Conservation (phyloP, 257 asterid genomes). For the Gentiana macrophylla region DNA sequence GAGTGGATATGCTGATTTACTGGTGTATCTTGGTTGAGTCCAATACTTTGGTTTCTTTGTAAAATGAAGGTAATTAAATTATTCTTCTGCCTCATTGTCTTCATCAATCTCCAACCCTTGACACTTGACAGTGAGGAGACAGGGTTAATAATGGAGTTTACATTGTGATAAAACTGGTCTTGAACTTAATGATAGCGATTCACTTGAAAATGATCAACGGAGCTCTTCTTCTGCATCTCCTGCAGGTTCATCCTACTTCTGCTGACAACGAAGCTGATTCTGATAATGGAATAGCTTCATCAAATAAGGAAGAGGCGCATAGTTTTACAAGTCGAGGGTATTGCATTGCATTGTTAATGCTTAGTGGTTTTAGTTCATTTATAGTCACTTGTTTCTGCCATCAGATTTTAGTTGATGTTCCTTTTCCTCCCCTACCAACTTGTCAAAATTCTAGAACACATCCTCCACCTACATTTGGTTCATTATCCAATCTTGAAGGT, state of each 20-base stretch:
- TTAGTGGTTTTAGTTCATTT: neutral
- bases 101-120: too few relatives aligned
- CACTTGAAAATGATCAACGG: too few relatives aligned
- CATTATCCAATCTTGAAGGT: constrained; percentile 33
- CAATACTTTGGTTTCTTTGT: too few relatives aligned
- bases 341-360: neutral
- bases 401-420: neutral
- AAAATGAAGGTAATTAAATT: too few relatives aligned
- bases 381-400: too few relatives aligned
- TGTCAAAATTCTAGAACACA: constrained; percentile 17
- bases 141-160: too few relatives aligned
- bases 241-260: constrained; percentile 22
- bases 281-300: neutral
- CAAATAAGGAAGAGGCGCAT: constrained; percentile 24
- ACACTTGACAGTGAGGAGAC: too few relatives aligned
- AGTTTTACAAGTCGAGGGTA: constrained; percentile 23
- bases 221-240: neutral
- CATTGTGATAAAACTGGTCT: too few relatives aligned
- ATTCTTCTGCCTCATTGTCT: too few relatives aligned
- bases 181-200: too few relatives aligned
- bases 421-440: neutral
- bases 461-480: constrained; percentile 50
- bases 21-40: too few relatives aligned
- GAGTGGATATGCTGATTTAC: too few relatives aligned
- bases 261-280: constrained; percentile 22